Evolutionary conservation across 352 stramenopile genomes (phyloP), one percentile per base, ranked within the genome.

Genomic region (Peronospora destructor): DNA sequence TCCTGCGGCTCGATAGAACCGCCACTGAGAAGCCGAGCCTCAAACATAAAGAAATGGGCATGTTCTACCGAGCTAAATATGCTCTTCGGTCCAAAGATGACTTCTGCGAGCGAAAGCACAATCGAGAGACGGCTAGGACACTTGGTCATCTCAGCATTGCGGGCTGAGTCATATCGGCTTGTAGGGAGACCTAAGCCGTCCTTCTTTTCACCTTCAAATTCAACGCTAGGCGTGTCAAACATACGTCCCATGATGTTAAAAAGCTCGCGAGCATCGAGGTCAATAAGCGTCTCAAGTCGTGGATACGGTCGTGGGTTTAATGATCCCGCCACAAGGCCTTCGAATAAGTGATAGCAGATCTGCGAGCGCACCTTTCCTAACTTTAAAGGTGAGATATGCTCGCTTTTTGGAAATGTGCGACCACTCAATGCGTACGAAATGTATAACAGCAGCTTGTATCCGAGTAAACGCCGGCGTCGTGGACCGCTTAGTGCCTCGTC

Each of bases 351-450:
- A 38, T 85, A 64, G 38, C 94, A 82, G 26, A 98, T 73, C 46
- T 85, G 66, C 1, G 73, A 74, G 12, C 73, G 73, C 32, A 94
- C 76, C 43, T 88, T 80, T 37, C 73, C 74, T 23, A 84, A 43
- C 26, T 93, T 84, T n/a, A 78, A 61, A 6, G 73, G 54, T 17
- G 78, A 61, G 17, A 93, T 72, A 11, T 59, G 56, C 19, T 85
- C 76, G 14, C 90, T 81, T 53, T 92, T 84, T 1, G 93, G 93
- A 56, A 97, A 98, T 13, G 57, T 79, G 32, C 83, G 82, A 4
- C 90, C 91, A 47, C 66, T 85, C 34, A 98, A 85, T n/a, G 82
- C 91, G 46, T 91, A 95, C 48, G 85, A 91, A 45, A 97, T 70
- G 64, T 97, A 98, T 35, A 97, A 36, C 42, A 93, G 53, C 45